phyloP scores from a whole-genome alignment of 768 basidiomycete genomes.

The Chalciporus piperatus region DNA sequence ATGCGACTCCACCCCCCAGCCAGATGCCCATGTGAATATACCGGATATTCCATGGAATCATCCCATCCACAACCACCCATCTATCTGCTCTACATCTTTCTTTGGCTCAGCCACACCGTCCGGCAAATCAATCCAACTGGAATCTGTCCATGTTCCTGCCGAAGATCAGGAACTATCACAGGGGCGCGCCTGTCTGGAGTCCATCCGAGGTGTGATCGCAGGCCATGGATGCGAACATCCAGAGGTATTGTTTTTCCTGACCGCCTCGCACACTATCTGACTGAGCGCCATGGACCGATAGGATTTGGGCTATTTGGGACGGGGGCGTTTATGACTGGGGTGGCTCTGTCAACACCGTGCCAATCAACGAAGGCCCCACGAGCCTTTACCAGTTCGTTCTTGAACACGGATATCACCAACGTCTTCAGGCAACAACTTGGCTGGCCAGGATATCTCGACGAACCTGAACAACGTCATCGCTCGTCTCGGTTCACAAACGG shows the following conservation, averaged over 20 bases:
- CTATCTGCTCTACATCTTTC: too few species aligned
- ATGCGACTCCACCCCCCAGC: too few species aligned
- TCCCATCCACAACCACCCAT: too few species aligned
- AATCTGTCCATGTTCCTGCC: conserved; percentile 70
- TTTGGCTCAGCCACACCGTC: too few species aligned
- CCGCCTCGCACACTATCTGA: background rate
- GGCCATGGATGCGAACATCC: conserved; percentile 46
- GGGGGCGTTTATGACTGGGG: conserved; percentile 77
- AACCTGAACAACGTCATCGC: conserved; percentile 57
- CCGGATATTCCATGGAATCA: too few species aligned
- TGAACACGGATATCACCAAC: conserved; percentile 58
- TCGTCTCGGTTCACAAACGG: conserved; percentile 45
- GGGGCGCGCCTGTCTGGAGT: conserved; percentile 77
- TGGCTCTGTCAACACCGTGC: conserved; percentile 79
- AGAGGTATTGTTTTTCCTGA: conserved; percentile 33
- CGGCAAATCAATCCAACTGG: conserved; percentile 67
- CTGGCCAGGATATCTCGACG: conserved; percentile 82
- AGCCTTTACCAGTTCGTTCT: conserved; percentile 59
- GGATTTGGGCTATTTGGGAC: conserved; percentile 84
- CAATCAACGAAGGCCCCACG: conserved; percentile 45
- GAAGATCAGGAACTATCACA: conserved; percentile 71
- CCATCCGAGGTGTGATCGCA: conserved; percentile 41
- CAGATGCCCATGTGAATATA: too few species aligned
- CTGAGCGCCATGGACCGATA: conserved; percentile 17
- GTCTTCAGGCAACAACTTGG: conserved; percentile 78